Percentiles rank a stretch among this genome's conserved stretches.
Conservation (phyloP, 768 basidiomycete genomes). For the Leucocoprinus leucothites region DNA sequence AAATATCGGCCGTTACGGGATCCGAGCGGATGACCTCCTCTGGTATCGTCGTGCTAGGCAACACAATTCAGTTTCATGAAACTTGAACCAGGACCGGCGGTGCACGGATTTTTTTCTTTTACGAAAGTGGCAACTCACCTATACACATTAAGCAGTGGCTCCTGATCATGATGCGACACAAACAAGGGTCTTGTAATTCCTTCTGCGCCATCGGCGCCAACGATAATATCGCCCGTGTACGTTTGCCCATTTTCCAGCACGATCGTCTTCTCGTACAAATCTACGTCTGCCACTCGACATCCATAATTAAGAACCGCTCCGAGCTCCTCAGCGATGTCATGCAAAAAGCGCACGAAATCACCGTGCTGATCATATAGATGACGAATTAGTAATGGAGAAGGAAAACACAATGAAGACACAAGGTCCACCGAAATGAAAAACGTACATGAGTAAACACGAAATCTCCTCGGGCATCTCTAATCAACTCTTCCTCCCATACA, state of each 20-base stretch:
- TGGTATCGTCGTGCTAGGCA: conserved; percentile 37
- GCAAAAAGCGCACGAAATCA: conserved; percentile 48
- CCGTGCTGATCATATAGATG: conserved; percentile 34
- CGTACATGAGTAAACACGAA: conserved; percentile 35
- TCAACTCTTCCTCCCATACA: conserved; percentile 49
- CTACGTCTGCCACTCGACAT: conserved; percentile 26
- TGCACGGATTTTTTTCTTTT: background rate
- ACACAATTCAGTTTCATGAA: background rate
- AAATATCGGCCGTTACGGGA: conserved; percentile 32
- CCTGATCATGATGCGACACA: conserved; percentile 26
- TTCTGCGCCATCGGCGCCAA: conserved; percentile 52
- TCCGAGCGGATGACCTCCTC: conserved; percentile 37
- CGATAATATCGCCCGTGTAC: conserved; percentile 45
- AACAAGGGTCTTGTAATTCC: conserved; percentile 37
- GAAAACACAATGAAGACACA: background rate
- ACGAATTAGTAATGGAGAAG: background rate
- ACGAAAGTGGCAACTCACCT: conserved; percentile 27
- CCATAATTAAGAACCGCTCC: conserved; percentile 42
- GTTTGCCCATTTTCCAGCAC: conserved; percentile 37
- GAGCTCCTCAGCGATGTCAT: conserved; percentile 38
- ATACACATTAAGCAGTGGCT: conserved; percentile 33
- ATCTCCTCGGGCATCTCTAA: conserved; percentile 40
- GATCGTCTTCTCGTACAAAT: conserved; percentile 26
- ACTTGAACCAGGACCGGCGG: background rate
- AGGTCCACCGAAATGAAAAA: conserved; percentile 12